Evolutionary conservation across 2,329 filamentous ascomycete genomes (phyloP).

Genomic region (Corynespora cassiicola): DNA sequence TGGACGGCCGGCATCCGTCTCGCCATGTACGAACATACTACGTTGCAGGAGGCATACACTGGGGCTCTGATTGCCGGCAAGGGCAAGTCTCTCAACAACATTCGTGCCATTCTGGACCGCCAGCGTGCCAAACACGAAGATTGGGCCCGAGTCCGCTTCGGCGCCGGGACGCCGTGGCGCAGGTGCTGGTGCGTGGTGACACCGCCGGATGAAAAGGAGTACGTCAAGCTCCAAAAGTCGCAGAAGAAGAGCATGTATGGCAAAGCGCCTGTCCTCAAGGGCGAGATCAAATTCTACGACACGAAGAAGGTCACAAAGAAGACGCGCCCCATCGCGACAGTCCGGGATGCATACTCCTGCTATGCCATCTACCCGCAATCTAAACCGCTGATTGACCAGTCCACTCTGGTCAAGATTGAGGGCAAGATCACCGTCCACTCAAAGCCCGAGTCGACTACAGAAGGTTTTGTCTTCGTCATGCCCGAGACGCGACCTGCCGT

Average conservation of each 20-base stretch:
- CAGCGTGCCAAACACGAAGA: conserved; percentile 80
- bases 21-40: conserved; percentile 91
- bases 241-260: conserved; percentile 87
- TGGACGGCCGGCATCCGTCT: conserved; percentile 96
- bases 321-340: conserved; percentile 84
- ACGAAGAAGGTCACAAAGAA: conserved; percentile 91
- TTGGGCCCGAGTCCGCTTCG: conserved; percentile 95
- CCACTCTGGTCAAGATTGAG: conserved; percentile 92
- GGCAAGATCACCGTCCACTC: conserved; percentile 88
- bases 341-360: conserved; percentile 87
- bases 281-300: conserved; percentile 95
- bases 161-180: conserved; percentile 93
- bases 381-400: conserved; percentile 91
- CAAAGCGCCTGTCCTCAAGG: conserved; percentile 75
- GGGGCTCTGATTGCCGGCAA: conserved; percentile 95
- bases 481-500: conserved; percentile 92
- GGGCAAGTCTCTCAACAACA: conserved; percentile 87
- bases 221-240: conserved; percentile 81
- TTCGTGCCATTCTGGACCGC: conserved; percentile 85
- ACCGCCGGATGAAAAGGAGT: conserved; percentile 93
- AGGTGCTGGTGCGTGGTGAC: conserved; percentile 96
- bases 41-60: conserved; percentile 94
- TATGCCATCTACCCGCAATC: conserved; percentile 97
- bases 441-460: conserved; percentile 75
- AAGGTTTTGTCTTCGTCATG: conserved; percentile 98